A percentile compares a stretch with the other conserved stretches of the same genome.
These are phyloP conservation scores for Eragrostis tef DNA, from an alignment of 202 grass and related monocot species.

Conservation along the genomic window DNA sequence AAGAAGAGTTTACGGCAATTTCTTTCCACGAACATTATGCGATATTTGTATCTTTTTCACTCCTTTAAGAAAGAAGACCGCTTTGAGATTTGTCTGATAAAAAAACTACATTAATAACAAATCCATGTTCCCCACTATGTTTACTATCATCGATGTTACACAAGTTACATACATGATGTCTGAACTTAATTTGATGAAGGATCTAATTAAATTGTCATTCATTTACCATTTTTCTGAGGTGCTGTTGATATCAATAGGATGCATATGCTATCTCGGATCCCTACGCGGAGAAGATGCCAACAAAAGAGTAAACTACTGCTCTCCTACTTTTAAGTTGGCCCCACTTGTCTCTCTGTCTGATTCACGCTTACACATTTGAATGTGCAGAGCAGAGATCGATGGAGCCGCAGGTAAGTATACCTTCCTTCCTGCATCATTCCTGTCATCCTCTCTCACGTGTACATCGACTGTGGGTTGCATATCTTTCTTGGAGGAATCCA, in stretches of 20 bases:
- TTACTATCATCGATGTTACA: not conserved
- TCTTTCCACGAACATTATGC: not conserved
- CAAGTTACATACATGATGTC: no score
- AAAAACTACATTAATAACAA: conserved; percentile 1
- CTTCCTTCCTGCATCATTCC: conserved; percentile 23
- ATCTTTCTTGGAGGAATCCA: conserved; percentile 40
- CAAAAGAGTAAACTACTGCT: not conserved
- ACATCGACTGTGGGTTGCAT: conserved; percentile 5
- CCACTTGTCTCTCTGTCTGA: not conserved
- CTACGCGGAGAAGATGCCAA: conserved; percentile 10
- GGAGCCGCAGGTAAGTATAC: not conserved
- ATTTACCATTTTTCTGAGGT: no score
- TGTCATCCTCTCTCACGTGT: conserved; percentile 29
- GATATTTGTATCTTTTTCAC: not conserved
- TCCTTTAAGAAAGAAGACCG: not conserved
- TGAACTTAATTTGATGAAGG: no score
- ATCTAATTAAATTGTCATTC: no score
- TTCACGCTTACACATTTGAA: not conserved
- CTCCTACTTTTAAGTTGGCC: not conserved
- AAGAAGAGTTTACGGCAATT: not conserved
- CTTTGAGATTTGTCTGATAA: conserved; percentile 26
- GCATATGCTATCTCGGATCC: conserved; percentile 33
- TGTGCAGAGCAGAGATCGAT: not conserved
- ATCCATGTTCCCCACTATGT: no score
- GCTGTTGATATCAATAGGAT: no score